These are phyloP conservation scores for Datisca glomerata DNA, from an alignment of 306 rosid species.

Conservation along the genomic window DNA sequence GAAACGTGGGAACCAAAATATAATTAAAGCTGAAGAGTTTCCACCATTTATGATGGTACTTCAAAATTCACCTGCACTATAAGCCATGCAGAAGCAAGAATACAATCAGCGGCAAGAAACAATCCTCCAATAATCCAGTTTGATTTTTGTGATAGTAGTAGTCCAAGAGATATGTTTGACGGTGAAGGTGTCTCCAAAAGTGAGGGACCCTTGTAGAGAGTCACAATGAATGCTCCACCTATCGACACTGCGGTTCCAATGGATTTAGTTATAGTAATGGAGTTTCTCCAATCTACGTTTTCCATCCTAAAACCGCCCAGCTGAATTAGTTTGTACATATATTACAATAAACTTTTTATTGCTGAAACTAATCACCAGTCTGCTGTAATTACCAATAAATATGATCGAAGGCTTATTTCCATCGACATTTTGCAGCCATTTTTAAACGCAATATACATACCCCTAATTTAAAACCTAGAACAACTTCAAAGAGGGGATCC, in stretches of 20 bases:
- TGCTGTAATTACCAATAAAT: not conserved
- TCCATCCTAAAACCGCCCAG: slow-evolving; percentile 58
- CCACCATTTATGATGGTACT: not conserved
- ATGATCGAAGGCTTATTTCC: no score
- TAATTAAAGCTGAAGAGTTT: not conserved
- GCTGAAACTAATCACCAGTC: not conserved
- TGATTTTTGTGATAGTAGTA: slow-evolving; percentile 28
- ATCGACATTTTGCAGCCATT: no score
- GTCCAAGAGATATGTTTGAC: slow-evolving; percentile 18
- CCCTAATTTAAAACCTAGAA: slow-evolving; percentile 1
- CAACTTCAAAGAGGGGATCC: not conserved
- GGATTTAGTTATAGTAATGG: slow-evolving; percentile 42
- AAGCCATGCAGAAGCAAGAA: slow-evolving; percentile 37
- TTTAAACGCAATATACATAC: no score
- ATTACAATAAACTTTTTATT: not conserved
- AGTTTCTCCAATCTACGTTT: slow-evolving; percentile 40
- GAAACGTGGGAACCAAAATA: slow-evolving; percentile 6
- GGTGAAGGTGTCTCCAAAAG: slow-evolving; percentile 28
- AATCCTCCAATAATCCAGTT: slow-evolving; percentile 60
- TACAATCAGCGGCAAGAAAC: slow-evolving; percentile 38
- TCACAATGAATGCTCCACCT: slow-evolving; percentile 63
- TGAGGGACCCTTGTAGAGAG: slow-evolving; percentile 65
- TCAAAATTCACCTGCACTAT: slow-evolving; percentile 44
- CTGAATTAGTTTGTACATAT: slow-evolving; percentile 11
- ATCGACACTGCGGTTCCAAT: slow-evolving; percentile 64